Evolutionary conservation across 805 yeast species (phyloP), one percentile per base, ranked within the genome.

Genomic region (Monosporozyma servazzii): DNA sequence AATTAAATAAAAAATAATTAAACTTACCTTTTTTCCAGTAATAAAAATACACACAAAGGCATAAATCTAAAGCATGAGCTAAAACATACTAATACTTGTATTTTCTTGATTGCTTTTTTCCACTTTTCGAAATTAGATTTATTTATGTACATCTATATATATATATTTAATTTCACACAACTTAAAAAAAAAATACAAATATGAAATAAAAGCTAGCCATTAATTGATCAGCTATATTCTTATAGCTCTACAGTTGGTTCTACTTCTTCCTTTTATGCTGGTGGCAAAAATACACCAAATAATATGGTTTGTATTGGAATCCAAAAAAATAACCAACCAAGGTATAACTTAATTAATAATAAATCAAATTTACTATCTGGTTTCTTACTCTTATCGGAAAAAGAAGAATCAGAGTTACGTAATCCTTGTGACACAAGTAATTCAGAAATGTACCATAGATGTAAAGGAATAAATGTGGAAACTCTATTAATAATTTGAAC

Each of bases 211-310:
- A 25, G 7, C 5, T 25, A 7, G 27, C 7, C 27, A 25, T 25
- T 25, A 25, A 25, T 25, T 25, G 27, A 25, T 25, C 17, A 42
- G 4, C 8, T n/a, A 13, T 9, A 7, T 1, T 25, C 5, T 25
- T 25, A 25, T 7, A 25, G 27, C 27, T 25, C 7, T 25, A 25
- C 7, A 25, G 27, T 25, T 7, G 27, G 7, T 5, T 25, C 27
- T 7, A 25, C 36, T 13, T 33, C 3, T 15, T n/a, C n/a, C 5
- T 33, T 17, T 64, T 65, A 88, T n/a, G 98, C 98, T 4, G 98
- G 98, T 2, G 97, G 98, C 43, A 90, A 71, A 62, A 87, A 90
- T n/a, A 82, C 82, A 7, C 84, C 87, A 69, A 80, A 90, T 48
- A 90, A 69, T 1, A 79, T 76, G 0, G 90, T 77, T 66, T 90